Base-by-base conservation (phyloP, 2,329 filamentous ascomycete genomes). In the Rhinocladiella similis region DNA sequence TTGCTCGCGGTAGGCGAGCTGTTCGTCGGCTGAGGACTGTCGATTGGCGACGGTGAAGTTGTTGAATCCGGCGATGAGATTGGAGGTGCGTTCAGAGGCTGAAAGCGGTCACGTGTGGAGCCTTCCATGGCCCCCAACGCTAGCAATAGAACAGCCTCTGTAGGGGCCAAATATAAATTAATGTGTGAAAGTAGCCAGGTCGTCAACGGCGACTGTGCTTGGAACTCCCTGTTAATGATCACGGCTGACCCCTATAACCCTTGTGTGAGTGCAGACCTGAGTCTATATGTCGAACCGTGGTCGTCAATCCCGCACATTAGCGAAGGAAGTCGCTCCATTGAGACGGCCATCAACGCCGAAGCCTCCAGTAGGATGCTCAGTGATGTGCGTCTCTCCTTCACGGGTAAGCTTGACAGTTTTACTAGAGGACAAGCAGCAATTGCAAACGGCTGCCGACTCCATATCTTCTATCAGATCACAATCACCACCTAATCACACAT, bases 401-500 rank as follows among this genome's bases (percentile, higher is more conserved):
- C 22, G 22, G 7, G 22, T 25, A 4, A 25, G 22, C 22, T 25
- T 25, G 22, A 25, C 22, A 7, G 7, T 25, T 25, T 47, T 22
- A 42, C 18, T 9, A 47, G 25, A 12, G 25, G 22, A n/a, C n/a
- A n/a, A n/a, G n/a, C n/a, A n/a, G n/a, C n/a, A n/a, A n/a, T n/a
- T n/a, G n/a, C n/a, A n/a, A n/a, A n/a, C 16, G 16, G 18, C 16
- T 7, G 41, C 27, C 18, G 38, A 16, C 22, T 10, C 16, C 18
- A 3, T 25, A 4, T 5, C 22, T 7, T 33, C 10, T 12, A 33
- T 33, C 29, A 7, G 10, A 3, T 10, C 29, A 33, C 10, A 33
- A 12, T 10, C 6, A 33, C 7, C 10, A 33, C 10, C 50, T 22
- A 57, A 60, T 60, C 36, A 60, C 22, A 48, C 35, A 27, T 25